Evolutionary conservation across 768 basidiomycete species (phyloP), one percentile per base, ranked within the genome.

Genomic region (Leucosporidium creatinivorum): DNA sequence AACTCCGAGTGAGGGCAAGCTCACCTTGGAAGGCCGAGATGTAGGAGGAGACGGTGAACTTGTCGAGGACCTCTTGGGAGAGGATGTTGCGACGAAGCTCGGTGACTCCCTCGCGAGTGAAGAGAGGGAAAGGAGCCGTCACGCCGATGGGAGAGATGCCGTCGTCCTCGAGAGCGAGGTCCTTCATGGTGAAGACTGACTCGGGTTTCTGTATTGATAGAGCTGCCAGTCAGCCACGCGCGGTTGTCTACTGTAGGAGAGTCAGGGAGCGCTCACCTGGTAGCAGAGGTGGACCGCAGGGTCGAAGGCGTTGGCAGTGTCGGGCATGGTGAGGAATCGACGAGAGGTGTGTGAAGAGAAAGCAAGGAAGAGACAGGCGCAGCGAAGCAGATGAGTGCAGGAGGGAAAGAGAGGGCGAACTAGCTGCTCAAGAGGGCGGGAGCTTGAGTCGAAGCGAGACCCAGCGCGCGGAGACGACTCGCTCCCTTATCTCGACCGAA

Each of bases 91-190:
- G 61, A 23, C 69, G 61, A 21, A 70, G 33, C 28, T 58, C 62
- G 33, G 58, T 54, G 18, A 70, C 65, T 25, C 51, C 61, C 18
- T 54, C 69, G 33, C 19, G 65, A 4, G 52, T 63, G 26, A 70
- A 56, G 33, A 70, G 69, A 3, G 65, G 69, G 54, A 70, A 70
- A 0, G 65, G 69, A 1, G 58, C 69, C 1, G 65, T 61, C 21
- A 62, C 48, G 0, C 25, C 69, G 49, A 70, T 57, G 10, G 62
- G 55, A 4, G 58, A 61, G 58, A 70, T 63, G 30, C 66, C 66
- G n/a, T 47, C 23, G 57, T 62, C 65, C 19, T 63, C 65, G 31
- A 70, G 49, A 25, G 51, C 65, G 44, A 70, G 65, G 9, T 70
- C 69, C 23, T 33, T 30, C 65, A 70, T 67, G 18, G 69, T 63